A percentile compares a stretch with the other conserved stretches of the same genome.
phyloP scores from a whole-genome alignment of 345 rosid genomes.

The Brassica nigra region DNA sequence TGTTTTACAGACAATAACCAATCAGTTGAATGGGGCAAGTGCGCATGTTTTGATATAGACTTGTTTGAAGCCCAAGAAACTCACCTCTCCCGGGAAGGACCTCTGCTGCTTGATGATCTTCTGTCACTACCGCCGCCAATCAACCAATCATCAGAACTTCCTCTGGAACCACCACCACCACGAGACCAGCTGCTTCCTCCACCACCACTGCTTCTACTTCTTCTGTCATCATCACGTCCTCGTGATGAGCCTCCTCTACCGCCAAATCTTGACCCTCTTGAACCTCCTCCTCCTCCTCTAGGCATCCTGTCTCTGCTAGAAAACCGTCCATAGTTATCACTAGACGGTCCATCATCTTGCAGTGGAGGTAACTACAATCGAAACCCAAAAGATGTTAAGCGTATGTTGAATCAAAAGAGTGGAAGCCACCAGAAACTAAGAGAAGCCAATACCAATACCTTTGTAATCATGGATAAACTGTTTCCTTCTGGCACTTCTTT shows the following conservation, averaged over 20 bases:
- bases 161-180: constrained; percentile 46
- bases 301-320: constrained; percentile 67
- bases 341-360: constrained; percentile 90
- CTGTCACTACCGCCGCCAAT: constrained; percentile 51
- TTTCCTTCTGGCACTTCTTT: constrained; percentile 82
- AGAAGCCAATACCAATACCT: constrained; percentile 47
- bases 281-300: constrained; percentile 57
- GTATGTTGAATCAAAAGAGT: constrained; percentile 2
- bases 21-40: background rate
- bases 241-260: constrained; percentile 57
- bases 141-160: constrained; percentile 73
- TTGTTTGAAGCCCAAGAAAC: background rate
- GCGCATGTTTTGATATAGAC: background rate
- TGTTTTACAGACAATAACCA: constrained; percentile 20
- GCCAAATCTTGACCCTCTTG: constrained; percentile 45
- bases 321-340: constrained; percentile 83
- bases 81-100: constrained; percentile 63
- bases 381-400: background rate
- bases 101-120: constrained; percentile 57
- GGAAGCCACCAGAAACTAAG: background rate
- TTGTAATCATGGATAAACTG: constrained; percentile 64
- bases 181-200: constrained; percentile 60
- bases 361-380: constrained; percentile 75
- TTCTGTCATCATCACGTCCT: constrained; percentile 54
- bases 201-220: constrained; percentile 56